A percentile compares a stretch with the other conserved stretches of the same genome.
phyloP scores from a whole-genome alignment of 352 stramenopile species.

The Phytophthora hibernalis region DNA sequence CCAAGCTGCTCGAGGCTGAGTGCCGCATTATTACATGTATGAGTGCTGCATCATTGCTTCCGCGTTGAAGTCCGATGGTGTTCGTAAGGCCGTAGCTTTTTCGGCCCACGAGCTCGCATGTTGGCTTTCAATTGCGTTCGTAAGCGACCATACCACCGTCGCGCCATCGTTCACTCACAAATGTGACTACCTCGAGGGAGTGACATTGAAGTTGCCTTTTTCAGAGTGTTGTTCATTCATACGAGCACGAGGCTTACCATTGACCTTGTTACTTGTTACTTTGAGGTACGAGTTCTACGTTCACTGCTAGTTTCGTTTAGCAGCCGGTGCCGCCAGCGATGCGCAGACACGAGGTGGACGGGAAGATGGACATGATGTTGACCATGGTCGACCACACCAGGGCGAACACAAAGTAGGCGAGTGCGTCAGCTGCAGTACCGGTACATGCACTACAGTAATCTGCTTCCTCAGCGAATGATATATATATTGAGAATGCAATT shows the following conservation, averaged over 20 bases:
- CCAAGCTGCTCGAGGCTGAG: too few species aligned
- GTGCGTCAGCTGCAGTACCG: too few species aligned
- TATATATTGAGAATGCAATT: too few species aligned
- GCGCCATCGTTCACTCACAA: conserved; percentile 24
- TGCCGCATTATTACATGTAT: too few species aligned
- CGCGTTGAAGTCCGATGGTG: not conserved
- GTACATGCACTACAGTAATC: too few species aligned
- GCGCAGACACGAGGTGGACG: conserved; percentile 36
- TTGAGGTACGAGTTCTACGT: not conserved
- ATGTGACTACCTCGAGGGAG: not conserved
- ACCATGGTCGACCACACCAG: conserved; percentile 40
- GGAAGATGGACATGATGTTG: conserved; percentile 47
- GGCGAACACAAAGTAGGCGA: conserved; percentile 47
- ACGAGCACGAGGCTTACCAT: not conserved
- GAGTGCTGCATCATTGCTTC: too few species aligned
- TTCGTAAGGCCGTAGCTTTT: conserved; percentile 8
- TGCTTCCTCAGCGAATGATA: too few species aligned
- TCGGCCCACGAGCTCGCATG: not conserved
- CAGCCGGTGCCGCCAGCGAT: too few species aligned
- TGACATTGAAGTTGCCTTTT: conserved; percentile 28
- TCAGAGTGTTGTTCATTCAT: not conserved
- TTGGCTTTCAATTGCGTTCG: not conserved
- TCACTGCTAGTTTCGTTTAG: conserved; percentile 16
- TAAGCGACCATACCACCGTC: not conserved
- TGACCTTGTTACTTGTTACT: conserved; percentile 6